Base-by-base conservation (phyloP, 1,284 basidiomycete species). In the Melampsora americana region DNA sequence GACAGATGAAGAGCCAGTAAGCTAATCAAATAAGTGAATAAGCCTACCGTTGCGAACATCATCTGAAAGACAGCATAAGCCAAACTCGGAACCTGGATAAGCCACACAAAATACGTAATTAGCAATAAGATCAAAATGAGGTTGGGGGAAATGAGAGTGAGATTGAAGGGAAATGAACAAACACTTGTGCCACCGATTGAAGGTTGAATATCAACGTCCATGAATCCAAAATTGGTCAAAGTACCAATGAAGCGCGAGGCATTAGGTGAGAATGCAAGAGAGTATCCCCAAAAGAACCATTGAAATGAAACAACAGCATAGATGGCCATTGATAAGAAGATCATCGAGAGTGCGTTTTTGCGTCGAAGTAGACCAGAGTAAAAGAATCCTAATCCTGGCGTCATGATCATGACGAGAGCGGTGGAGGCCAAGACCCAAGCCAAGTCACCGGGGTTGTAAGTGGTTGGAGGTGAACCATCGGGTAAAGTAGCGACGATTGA, bases 331-430 rank as follows among this genome's bases (percentile, higher is more conserved):
- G 88, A 89, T 30, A 93, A 85, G 84, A 89, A 93, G 64, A 98
- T 90, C 92, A 95, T 94, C 26, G 90, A 92, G 9, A 97, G 86
- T 0, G 94, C 95, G 80, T 95, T 96, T 84, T 96, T 96, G 61
- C 92, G 87, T 70, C 92, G 86, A 65, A 90, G 83, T 6, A 87
- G 83, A 80, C 93, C 94, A 42, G 92, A 91, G 84, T 96, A 95
- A 86, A 95, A 93, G 83, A 89, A 92, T 32, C 82, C 79, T 48
- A 80, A 66, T 16, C 66, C 66, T 35, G 73, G 73, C 32, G 73
- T 76, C 73, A 76, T 76, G 60, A 76, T 62, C 73, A 76, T 76
- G 35, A 76, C 73, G 11, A 76, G 48, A 20, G 50, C 73, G 44
- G 56, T 62, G 2, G 66, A 44, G 30, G 46, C 56, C 11, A 76